These are phyloP conservation scores for Kurtzmaniella natalensis DNA, from an alignment of 1,139 yeast species.

Conservation along the genomic window DNA sequence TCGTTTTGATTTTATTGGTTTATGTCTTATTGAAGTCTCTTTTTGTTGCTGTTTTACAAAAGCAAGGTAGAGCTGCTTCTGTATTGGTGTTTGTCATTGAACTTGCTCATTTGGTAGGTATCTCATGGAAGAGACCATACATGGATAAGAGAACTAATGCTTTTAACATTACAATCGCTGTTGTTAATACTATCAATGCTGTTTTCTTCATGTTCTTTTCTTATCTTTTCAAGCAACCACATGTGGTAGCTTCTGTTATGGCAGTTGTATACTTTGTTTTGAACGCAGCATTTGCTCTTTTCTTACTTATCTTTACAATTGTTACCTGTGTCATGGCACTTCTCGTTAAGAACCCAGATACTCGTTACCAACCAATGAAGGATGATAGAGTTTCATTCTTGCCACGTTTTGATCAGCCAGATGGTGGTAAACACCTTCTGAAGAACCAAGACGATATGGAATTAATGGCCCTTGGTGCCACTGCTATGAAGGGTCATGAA, in stretches of 20 bases:
- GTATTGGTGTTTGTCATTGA: slow-evolving; percentile 74
- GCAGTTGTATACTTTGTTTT: slow-evolving; percentile 88
- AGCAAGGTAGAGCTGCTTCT: slow-evolving; percentile 76
- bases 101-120: slow-evolving; percentile 55
- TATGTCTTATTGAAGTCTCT: slow-evolving; percentile 73
- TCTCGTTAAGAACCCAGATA: slow-evolving; percentile 87
- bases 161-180: slow-evolving; percentile 80
- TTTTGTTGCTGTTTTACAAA: slow-evolving; percentile 83
- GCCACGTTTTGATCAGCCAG: slow-evolving; percentile 55
- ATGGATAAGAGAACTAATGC: slow-evolving; percentile 94
- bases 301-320: slow-evolving; percentile 77
- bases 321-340: slow-evolving; percentile 83
- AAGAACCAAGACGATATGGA: slow-evolving; percentile 63
- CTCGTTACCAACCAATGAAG: slow-evolving; percentile 92
- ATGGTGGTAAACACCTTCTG: slow-evolving; percentile 17
- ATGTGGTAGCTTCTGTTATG: slow-evolving; percentile 83
- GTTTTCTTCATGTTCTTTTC: slow-evolving; percentile 87
- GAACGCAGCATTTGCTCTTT: slow-evolving; percentile 85
- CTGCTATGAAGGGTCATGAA: slow-evolving; percentile 80
- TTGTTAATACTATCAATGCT: slow-evolving; percentile 77
- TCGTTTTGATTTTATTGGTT: slow-evolving; percentile 58
- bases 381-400: slow-evolving; percentile 93
- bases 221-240: slow-evolving; percentile 77
- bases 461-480: slow-evolving; percentile 81
- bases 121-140: slow-evolving; percentile 77